These are phyloP conservation scores for Harringtonia aguacate DNA, from an alignment of 2,329 filamentous ascomycete genomes.

Conservation along the genomic window DNA sequence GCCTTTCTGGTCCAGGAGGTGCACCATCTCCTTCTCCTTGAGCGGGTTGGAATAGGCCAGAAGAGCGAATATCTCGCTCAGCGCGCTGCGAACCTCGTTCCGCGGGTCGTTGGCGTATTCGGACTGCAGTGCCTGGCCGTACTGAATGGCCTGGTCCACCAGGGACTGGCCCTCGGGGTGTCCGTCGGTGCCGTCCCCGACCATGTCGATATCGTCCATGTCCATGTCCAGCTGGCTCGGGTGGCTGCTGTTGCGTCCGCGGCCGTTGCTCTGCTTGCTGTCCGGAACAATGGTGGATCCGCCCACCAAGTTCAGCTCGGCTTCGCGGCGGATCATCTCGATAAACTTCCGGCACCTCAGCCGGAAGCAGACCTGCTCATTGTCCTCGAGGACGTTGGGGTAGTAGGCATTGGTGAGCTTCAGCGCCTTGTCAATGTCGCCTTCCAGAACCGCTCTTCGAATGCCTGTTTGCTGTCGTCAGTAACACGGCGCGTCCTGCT, in stretches of 20 bases:
- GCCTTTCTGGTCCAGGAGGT: constrained; percentile 66
- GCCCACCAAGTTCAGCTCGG: constrained; percentile 47
- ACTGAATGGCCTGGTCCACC: constrained; percentile 60
- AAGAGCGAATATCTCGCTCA: constrained; percentile 79
- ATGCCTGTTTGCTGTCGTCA: constrained; percentile 48
- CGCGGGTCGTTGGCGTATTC: constrained; percentile 67
- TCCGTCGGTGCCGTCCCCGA: constrained; percentile 29
- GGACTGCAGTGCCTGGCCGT: constrained; percentile 66
- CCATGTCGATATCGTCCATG: constrained; percentile 45
- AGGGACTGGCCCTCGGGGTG: constrained; percentile 30
- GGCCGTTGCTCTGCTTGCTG: constrained; percentile 12
- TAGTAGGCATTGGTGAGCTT: constrained; percentile 71
- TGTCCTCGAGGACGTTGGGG: constrained; percentile 65
- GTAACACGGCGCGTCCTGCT: neutral
- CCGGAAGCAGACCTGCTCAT: constrained; percentile 79
- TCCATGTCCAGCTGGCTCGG: constrained; percentile 40
- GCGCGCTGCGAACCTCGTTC: constrained; percentile 58
- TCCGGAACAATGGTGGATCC: no score
- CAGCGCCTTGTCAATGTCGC: constrained; percentile 85
- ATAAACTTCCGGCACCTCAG: constrained; percentile 87
- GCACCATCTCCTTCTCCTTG: constrained; percentile 61
- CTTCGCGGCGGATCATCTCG: constrained; percentile 76
- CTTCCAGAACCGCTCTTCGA: constrained; percentile 74
- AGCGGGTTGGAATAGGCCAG: constrained; percentile 79
- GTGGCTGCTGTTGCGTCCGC: neutral